Base-by-base conservation (phyloP, 2,329 filamentous ascomycete species). In the Zasmidium angulare region DNA sequence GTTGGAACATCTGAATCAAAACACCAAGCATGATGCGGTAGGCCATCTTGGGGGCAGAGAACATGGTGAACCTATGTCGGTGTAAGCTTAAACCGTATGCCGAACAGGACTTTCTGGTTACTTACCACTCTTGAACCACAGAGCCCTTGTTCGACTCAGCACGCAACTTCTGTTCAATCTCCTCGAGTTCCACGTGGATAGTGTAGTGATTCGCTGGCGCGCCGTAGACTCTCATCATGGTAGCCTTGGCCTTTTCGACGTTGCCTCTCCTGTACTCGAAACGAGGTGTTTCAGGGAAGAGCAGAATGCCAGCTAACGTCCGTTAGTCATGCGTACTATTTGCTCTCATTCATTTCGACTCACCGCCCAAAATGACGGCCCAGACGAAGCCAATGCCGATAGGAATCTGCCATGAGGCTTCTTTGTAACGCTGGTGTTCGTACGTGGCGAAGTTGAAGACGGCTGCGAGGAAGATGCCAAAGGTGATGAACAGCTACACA, bases 21-120 rank as follows among this genome's bases (percentile, higher is more conserved):
- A 89, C 81, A 40, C 87, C 87, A 0, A 89, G 78, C 0, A 84
- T 46, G 0, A 85, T 86, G 26, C 87, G 82, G 72, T 89, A 85
- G 3, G 83, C 64, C 81, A 89, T 91, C 64, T 85, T 86, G 65
- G 86, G 87, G 62, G 81, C 79, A 59, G 82, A 81, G 61, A 91
- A 79, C 67, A 85, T 83, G 10, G 23, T 21, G 20, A 53, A 9
- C 36, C 36, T 48, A 52, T 22, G 14, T 63, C 85, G 85, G 65
- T 85, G 86, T 63, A 81, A 78, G 59, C 14, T 46, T n/a, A 14
- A 9, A 20, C 19, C 3, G 10, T 14, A 9, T n/a, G 21, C 2
- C 14, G 2, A 17, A 11, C 11, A 29, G 26, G 40, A 29, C 31
- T 14, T 40, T 47, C 59, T 54, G 54, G 65, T 89, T 86, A 61